Percentiles rank a stretch among this genome's conserved stretches.
phyloP scores from a whole-genome alignment of 805 yeast genomes.

The Starmerella potacharoeniae region DNA sequence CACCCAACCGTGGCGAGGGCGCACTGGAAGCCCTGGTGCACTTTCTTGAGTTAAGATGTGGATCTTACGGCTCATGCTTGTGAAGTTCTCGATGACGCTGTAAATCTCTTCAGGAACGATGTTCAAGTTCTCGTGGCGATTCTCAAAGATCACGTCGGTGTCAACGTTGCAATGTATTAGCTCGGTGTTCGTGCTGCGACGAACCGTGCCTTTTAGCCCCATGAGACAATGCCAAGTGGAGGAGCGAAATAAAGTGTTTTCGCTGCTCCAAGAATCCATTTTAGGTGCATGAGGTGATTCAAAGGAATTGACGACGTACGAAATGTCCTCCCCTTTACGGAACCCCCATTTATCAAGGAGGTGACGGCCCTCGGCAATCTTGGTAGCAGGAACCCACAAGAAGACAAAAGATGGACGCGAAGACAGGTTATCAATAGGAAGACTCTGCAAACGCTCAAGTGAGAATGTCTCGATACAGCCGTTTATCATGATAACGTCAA shows the following conservation, averaged over 20 bases:
- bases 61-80: conserved; percentile 66
- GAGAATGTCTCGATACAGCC: conserved; percentile 50
- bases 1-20: conserved; percentile 81
- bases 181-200: conserved; percentile 73
- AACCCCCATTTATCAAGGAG: conserved; percentile 46
- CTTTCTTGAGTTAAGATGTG: conserved; percentile 73
- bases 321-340: conserved; percentile 80
- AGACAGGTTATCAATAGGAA: conserved; percentile 64
- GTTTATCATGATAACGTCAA: conserved; percentile 88
- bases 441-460: conserved; percentile 43
- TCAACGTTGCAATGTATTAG: conserved; percentile 86
- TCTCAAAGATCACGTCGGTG: conserved; percentile 73
- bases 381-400: conserved; percentile 75
- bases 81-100: conserved; percentile 76
- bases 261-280: conserved; percentile 26
- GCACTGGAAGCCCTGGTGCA: conserved; percentile 44
- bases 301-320: conserved; percentile 61
- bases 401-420: conserved; percentile 79
- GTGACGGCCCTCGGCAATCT: conserved; percentile 47
- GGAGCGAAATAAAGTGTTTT: conserved; percentile 44
- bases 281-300: conserved; percentile 55
- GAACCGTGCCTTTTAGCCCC: conserved; percentile 91
- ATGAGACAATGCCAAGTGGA: conserved; percentile 91
- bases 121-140: conserved; percentile 20
- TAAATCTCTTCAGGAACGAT: conserved; percentile 69